A percentile compares a stretch with the other conserved stretches of the same genome.
Conservation (phyloP, 805 yeast species). For the Yarrowia deformans region DNA sequence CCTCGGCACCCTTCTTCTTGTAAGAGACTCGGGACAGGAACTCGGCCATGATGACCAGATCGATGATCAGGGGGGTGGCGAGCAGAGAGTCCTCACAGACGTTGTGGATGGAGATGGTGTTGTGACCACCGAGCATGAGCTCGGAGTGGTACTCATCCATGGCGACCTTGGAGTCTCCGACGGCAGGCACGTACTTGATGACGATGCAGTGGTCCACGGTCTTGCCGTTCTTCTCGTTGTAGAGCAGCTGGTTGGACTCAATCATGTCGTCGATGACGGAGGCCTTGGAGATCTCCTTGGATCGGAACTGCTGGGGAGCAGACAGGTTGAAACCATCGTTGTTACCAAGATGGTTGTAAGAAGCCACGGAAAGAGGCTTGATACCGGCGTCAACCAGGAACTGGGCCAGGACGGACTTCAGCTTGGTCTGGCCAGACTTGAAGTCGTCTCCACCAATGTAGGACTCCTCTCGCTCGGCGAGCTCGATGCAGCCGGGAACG, state of each 20-base stretch:
- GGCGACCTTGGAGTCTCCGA: slow-evolving; percentile 95
- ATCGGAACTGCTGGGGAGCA: slow-evolving; percentile 91
- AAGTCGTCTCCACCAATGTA: slow-evolving; percentile 97
- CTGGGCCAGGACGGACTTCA: slow-evolving; percentile 96
- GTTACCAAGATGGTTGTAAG: slow-evolving; percentile 95
- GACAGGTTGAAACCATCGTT: slow-evolving; percentile 93
- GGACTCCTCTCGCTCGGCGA: slow-evolving; percentile 76
- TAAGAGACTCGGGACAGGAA: slow-evolving; percentile 86
- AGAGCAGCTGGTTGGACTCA: slow-evolving; percentile 82
- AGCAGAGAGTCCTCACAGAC: slow-evolving; percentile 95
- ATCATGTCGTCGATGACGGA: slow-evolving; percentile 95
- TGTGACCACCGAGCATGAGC: slow-evolving; percentile 97
- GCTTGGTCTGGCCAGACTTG: slow-evolving; percentile 94
- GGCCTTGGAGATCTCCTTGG: slow-evolving; percentile 92
- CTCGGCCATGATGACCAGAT: slow-evolving; percentile 87
- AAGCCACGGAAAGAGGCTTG: slow-evolving; percentile 91
- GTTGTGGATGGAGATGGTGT: slow-evolving; percentile 90
- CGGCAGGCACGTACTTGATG: slow-evolving; percentile 91
- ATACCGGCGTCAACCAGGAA: slow-evolving; percentile 97
- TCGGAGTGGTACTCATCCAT: slow-evolving; percentile 98
- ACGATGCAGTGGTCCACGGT: slow-evolving; percentile 93
- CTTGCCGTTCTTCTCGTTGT: slow-evolving; percentile 79
- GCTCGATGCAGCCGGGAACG: slow-evolving; percentile 91
- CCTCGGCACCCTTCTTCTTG: slow-evolving; percentile 60
- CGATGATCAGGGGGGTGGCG: slow-evolving; percentile 94